phyloP scores from a whole-genome alignment of 257 asterid genomes.

The Solanum habrochaites region DNA sequence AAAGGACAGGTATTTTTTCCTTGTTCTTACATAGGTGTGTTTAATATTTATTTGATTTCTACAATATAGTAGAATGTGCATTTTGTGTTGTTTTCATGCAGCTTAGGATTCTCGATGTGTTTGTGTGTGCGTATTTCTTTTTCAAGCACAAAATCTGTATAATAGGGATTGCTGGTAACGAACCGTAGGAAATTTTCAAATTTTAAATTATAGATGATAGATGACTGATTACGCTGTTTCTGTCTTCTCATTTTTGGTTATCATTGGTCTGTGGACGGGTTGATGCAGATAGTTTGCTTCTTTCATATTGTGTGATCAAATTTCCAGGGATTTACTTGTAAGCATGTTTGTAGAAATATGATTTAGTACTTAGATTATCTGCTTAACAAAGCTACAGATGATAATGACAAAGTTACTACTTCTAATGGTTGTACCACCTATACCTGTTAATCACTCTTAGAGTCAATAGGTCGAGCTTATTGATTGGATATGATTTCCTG shows the following conservation, averaged over 20 bases:
- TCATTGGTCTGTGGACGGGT: neutral
- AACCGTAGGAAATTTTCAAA: neutral
- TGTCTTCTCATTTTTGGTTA: neutral
- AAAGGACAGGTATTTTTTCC: neutral
- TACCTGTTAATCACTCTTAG: neutral
- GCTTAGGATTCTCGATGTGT: neutral
- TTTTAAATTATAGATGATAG: neutral
- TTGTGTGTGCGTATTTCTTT: neutral
- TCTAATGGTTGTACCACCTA: neutral
- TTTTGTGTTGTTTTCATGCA: neutral
- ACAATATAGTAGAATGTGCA: neutral
- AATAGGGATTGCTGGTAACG: neutral
- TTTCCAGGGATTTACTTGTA: neutral
- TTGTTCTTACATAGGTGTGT: neutral
- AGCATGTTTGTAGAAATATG: neutral
- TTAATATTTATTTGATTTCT: neutral
- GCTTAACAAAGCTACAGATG: neutral
- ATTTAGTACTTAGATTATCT: neutral
- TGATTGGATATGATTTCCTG: neutral
- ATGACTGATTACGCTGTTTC: neutral
- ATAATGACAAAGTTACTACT: neutral
- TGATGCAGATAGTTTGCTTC: neutral
- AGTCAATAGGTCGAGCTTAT: neutral
- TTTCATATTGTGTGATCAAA: neutral
- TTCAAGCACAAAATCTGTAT: neutral